Conservation (phyloP, 257 asterid genomes). For the Nyctanthes arbortristis region DNA sequence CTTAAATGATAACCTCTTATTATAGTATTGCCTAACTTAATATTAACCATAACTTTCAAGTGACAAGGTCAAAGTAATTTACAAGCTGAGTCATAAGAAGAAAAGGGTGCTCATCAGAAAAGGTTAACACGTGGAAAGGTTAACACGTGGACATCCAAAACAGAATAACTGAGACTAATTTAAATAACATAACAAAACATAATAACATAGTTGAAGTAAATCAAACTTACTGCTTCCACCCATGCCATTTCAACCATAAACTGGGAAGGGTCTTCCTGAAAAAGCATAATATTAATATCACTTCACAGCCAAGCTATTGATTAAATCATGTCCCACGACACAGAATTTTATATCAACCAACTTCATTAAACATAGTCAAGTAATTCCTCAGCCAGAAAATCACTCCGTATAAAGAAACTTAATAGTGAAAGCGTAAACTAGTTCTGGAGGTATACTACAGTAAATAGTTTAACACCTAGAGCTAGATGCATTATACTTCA, state of each 20-base stretch:
- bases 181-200: not conserved
- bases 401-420: not conserved
- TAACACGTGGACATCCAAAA: slow-evolving; percentile 6
- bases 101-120: too few species aligned
- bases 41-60: not conserved
- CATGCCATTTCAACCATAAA: slow-evolving; percentile 87
- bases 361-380: not conserved
- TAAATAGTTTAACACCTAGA: slow-evolving; percentile 18
- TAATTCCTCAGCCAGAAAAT: not conserved
- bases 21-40: not conserved
- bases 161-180: not conserved
- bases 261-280: slow-evolving; percentile 81
- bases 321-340: not conserved
- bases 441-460: not conserved
- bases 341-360: not conserved
- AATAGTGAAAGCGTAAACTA: not conserved
- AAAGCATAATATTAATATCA: slow-evolving; percentile 22
- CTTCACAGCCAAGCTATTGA: slow-evolving; percentile 8
- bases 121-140: too few species aligned
- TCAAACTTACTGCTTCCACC: slow-evolving; percentile 69
- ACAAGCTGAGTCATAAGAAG: slow-evolving; percentile 5
- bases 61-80: slow-evolving; percentile 9
- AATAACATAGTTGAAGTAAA: slow-evolving; percentile 16
- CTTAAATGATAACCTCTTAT: not conserved
- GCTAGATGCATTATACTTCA: not conserved